phyloP scores from a whole-genome alignment of 1,284 basidiomycete species.

The Trametes versicolor region DNA sequence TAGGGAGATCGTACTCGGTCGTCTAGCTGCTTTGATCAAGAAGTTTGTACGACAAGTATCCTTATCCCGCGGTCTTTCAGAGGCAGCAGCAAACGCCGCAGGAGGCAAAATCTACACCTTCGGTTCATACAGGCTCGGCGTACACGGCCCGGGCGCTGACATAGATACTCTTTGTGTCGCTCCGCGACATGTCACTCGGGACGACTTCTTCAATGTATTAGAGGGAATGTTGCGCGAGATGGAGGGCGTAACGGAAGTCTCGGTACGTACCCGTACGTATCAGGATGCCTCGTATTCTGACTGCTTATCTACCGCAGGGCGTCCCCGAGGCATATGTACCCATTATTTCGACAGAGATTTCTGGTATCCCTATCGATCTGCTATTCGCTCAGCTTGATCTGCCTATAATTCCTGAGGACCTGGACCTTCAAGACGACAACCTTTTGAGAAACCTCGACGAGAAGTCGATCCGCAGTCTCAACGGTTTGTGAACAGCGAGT shows the following conservation, averaged over 20 bases:
- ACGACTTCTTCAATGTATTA: conserved; percentile 95
- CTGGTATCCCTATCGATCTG: conserved; percentile 94
- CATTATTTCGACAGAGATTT: conserved; percentile 92
- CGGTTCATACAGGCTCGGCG: conserved; percentile 95
- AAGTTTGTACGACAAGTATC: conserved; percentile 93
- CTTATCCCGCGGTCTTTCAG: conserved; percentile 84
- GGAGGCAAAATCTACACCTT: conserved; percentile 99
- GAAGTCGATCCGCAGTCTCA: conserved; percentile 92
- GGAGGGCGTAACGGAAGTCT: conserved; percentile 90
- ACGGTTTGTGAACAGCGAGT: conserved; percentile 62
- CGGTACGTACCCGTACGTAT: conserved; percentile 63
- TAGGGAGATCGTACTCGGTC: conserved; percentile 95
- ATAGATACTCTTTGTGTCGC: conserved; percentile 99
- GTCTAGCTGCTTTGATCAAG: conserved; percentile 90
- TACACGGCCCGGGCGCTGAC: conserved; percentile 96
- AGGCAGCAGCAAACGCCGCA: conserved; percentile 84
- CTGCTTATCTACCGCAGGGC: conserved; percentile 59
- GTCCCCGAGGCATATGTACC: conserved; percentile 98
- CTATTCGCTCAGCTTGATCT: conserved; percentile 89
- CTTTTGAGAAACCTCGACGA: conserved; percentile 96
- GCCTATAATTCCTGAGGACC: conserved; percentile 90
- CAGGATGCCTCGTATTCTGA: background rate
- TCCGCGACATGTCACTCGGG: conserved; percentile 93
- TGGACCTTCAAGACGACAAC: conserved; percentile 92
- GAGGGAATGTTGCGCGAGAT: conserved; percentile 89